Base-by-base conservation (phyloP, 2,329 filamentous ascomycete genomes). In the Helminthosporium solani region DNA sequence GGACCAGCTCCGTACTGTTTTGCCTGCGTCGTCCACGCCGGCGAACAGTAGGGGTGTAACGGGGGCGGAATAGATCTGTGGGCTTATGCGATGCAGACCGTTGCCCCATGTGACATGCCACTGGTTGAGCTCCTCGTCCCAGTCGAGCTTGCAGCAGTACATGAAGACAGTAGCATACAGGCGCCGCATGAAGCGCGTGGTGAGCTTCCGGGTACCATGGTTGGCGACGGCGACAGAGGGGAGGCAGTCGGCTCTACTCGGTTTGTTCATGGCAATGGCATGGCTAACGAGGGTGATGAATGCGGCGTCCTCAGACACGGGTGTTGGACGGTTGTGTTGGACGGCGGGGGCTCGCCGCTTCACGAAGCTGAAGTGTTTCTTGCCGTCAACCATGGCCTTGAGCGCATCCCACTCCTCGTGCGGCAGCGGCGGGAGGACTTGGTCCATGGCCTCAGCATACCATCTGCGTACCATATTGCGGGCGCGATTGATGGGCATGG, bases 371-470 rank as follows among this genome's bases (percentile, higher is more conserved):
- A 65, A 47, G 44, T 56, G 64, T 35, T 56, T 47, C 7, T 53
- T 52, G 2, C 73, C 75, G 1, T 49, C 42, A 7, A 70, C 67
- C 44, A 78, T 65, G 33, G 65, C 68, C 14, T 64, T 54, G 16
- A 80, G 59, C 19, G 59, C 54, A 3, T 71, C 50, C 74, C 75
- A 79, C 40, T 78, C 75, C 0, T 58, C 49, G 9, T 60, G 51
- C 0, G 75, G 73, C 12, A 79, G 55, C 11, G 77, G 75, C 0
- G 76, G 72, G 5, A 75, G 63, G 2, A 77, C 52, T 15, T 65
- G 63, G 3, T 70, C 64, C 50, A 79, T 63, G 2, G 73, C 58
- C 7, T 66, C 54, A 2, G 71, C 72, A 53, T 75, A 77, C 70
- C 73, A 77, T 27, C 67, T 58, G 27, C 64, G 60, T 6, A 71